A percentile compares a stretch with the other conserved stretches of the same genome.
Evolutionary conservation across 2,329 filamentous ascomycete species (phyloP).

Genomic region (Westerdykella aurantiaca): DNA sequence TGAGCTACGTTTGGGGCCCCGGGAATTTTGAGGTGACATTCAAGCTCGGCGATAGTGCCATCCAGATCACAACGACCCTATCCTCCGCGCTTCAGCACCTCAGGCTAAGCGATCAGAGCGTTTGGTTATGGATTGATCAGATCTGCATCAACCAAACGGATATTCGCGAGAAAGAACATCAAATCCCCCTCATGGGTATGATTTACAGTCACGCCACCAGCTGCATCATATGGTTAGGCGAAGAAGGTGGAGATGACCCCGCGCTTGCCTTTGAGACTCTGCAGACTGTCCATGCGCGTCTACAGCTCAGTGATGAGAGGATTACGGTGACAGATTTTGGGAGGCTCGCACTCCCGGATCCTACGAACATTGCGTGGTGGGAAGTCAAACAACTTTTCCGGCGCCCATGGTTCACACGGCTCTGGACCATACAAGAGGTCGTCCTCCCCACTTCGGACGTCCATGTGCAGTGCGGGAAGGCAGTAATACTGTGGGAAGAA

Average conservation of each 20-base stretch:
- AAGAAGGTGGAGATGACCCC: constrained; percentile 12
- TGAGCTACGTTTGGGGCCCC: too few relatives aligned
- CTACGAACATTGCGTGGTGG: constrained; percentile 9
- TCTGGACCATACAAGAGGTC: too few relatives aligned
- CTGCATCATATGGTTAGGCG: constrained; percentile 26
- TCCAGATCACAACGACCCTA: constrained; percentile 16
- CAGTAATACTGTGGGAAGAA: too few relatives aligned
- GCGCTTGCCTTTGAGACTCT: constrained; percentile 10
- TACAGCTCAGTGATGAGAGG: constrained; percentile 12
- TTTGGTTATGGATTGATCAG: constrained; percentile 23
- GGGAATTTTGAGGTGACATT: constrained; percentile 11
- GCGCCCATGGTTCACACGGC: too few relatives aligned
- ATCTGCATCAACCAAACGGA: constrained; percentile 19
- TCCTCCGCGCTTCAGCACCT: constrained; percentile 13
- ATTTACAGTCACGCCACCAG: constrained; percentile 22
- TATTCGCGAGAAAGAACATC: constrained; percentile 16
- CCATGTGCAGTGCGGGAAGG: too few relatives aligned
- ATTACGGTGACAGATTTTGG: constrained; percentile 13
- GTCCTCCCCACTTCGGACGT: too few relatives aligned
- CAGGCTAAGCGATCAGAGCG: constrained; percentile 10
- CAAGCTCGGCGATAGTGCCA: constrained; percentile 2
- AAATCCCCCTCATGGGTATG: constrained; percentile 21
- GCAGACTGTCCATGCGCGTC: constrained; percentile 7
- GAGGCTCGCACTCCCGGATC: constrained; percentile 11
- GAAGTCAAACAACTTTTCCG: constrained; percentile 12